These are phyloP conservation scores for Heteromeles arbutifolia DNA, from an alignment of 306 rosid species.

Conservation along the genomic window DNA sequence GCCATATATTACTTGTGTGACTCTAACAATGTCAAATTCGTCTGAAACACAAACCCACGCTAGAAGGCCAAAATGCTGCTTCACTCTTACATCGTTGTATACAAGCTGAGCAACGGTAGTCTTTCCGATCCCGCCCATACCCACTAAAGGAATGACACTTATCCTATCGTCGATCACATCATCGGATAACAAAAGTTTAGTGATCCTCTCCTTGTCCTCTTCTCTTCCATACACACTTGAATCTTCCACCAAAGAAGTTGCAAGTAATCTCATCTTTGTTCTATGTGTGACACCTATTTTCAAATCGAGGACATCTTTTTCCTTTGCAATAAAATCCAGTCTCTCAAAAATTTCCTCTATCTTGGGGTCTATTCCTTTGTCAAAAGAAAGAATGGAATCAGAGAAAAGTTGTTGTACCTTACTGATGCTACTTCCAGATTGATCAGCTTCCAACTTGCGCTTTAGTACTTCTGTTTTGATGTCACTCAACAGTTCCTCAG, in stretches of 20 bases:
- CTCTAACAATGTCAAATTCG: neutral
- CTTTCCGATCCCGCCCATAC: neutral
- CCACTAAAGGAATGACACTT: neutral
- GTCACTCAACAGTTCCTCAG: constrained; percentile 22
- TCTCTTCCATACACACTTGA: neutral
- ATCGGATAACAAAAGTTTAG: neutral
- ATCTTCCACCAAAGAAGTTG: neutral
- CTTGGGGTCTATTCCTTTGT: neutral
- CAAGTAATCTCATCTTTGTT: neutral
- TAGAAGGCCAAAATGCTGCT: neutral
- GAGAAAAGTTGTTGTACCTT: neutral
- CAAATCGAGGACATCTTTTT: neutral
- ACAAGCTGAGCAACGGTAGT: neutral
- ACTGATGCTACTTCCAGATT: neutral
- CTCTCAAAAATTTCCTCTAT: neutral
- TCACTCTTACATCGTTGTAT: neutral
- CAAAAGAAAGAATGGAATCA: neutral
- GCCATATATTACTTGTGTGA: neutral
- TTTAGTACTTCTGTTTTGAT: constrained; percentile 3
- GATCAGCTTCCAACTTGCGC: neutral
- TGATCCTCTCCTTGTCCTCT: neutral
- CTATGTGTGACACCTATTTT: neutral
- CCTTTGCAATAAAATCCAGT: neutral
- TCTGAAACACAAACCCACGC: neutral
- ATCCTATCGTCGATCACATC: neutral